These are phyloP conservation scores for Mimosa bimucronata DNA, from an alignment of 306 rosid genomes.

Conservation along the genomic window DNA sequence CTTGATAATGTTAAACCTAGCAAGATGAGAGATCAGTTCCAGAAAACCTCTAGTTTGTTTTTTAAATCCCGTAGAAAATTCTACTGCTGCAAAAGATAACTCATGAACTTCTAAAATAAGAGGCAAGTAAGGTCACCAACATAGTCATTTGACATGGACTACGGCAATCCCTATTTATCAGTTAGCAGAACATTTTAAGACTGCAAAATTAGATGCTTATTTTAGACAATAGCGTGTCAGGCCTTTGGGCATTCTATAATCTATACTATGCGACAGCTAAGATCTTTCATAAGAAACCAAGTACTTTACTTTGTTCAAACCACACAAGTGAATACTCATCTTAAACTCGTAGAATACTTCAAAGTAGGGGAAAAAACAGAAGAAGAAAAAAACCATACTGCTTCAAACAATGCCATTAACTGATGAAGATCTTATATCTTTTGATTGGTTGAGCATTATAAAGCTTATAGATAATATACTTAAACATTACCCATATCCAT, in stretches of 20 bases:
- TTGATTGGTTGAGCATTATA: neutral
- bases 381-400: neutral
- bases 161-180: conserved; percentile 1
- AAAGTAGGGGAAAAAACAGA: neutral
- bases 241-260: conserved; percentile 8
- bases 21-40: neutral
- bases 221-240: conserved; percentile 8
- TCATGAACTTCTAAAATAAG: neutral
- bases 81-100: neutral
- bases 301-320: neutral
- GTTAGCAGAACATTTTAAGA: neutral
- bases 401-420: conserved; percentile 24
- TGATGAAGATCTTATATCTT: neutral
- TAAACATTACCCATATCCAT: conserved; percentile 28
- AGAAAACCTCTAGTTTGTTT: neutral
- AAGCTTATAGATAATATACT: conserved; percentile 16
- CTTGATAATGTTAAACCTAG: neutral
- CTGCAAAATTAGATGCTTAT: neutral
- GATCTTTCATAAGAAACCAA: conserved; percentile 11
- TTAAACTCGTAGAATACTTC: neutral
- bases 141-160: neutral
- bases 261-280: conserved; percentile 1
- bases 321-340: neutral
- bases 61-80: neutral
- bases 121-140: conserved; percentile 1